These are phyloP conservation scores for Debaryomycetaceae sp. DNA, from an alignment of 1,139 yeast species.

Conservation along the genomic window DNA sequence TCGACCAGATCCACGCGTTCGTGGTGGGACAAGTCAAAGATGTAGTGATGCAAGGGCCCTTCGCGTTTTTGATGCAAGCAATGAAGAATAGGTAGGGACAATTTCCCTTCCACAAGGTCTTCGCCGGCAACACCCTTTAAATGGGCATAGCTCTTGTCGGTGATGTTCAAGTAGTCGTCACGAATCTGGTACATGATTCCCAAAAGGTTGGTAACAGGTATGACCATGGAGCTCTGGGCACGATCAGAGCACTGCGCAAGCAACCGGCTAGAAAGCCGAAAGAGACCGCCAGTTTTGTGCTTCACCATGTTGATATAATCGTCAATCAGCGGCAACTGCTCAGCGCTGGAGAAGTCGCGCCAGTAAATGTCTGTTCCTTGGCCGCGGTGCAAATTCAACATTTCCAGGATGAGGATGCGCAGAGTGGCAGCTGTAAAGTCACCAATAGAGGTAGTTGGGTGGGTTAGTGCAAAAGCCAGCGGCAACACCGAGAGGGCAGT, in stretches of 20 bases:
- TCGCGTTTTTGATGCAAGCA: constrained; percentile 19
- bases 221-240: constrained; percentile 14
- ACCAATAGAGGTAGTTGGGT: neutral
- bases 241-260: constrained; percentile 30
- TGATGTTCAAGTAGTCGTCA: constrained; percentile 68
- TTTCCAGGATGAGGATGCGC: constrained; percentile 49
- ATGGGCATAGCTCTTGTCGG: constrained; percentile 38
- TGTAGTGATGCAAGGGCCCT: constrained; percentile 16
- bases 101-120: constrained; percentile 82
- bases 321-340: constrained; percentile 48
- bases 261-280: constrained; percentile 59
- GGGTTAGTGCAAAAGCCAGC: neutral
- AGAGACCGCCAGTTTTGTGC: constrained; percentile 84
- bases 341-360: constrained; percentile 44
- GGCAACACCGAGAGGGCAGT: constrained; percentile 24
- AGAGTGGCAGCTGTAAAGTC: constrained; percentile 12
- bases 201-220: constrained; percentile 61
- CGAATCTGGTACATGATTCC: constrained; percentile 77
- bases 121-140: constrained; percentile 74
- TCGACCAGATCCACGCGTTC: neutral
- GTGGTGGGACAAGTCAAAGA: constrained; percentile 7
- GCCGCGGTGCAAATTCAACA: constrained; percentile 74
- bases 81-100: constrained; percentile 76
- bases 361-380: constrained; percentile 85
- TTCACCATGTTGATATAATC: constrained; percentile 74